These are phyloP conservation scores for Ogataea pilisensis DNA, from an alignment of 805 yeast genomes.

Conservation along the genomic window DNA sequence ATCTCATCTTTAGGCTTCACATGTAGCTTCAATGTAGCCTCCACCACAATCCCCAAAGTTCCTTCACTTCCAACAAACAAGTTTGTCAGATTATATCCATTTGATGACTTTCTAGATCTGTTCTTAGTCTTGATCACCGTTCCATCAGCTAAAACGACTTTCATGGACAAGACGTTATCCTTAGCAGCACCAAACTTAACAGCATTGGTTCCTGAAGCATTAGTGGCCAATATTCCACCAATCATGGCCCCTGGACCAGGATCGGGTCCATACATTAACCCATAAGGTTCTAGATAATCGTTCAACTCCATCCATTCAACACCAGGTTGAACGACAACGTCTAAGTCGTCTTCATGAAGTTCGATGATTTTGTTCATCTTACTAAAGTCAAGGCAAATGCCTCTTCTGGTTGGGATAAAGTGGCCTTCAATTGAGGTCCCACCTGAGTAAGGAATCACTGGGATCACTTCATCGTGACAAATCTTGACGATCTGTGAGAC, in stretches of 20 bases:
- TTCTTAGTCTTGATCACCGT: conserved; percentile 68
- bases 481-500: conserved; percentile 38
- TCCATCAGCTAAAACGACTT: conserved; percentile 79
- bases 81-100: conserved; percentile 77
- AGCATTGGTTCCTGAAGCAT: conserved; percentile 79
- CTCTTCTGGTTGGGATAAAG: conserved; percentile 62
- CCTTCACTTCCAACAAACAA: conserved; percentile 76
- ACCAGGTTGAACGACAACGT: conserved; percentile 75
- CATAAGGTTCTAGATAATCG: conserved; percentile 45
- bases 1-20: conserved; percentile 62
- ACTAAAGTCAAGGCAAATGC: conserved; percentile 58
- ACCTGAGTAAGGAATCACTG: conserved; percentile 72
- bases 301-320: conserved; percentile 72
- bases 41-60: conserved; percentile 73
- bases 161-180: conserved; percentile 62
- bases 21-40: conserved; percentile 67
- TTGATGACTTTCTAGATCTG: conserved; percentile 73
- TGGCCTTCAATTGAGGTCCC: conserved; percentile 81
- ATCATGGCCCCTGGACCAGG: conserved; percentile 76
- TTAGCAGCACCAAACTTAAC: conserved; percentile 75
- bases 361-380: conserved; percentile 54
- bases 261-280: conserved; percentile 68
- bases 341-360: conserved; percentile 61
- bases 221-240: conserved; percentile 73
- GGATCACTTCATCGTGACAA: conserved; percentile 52